Conservation (phyloP, 176 grass and related monocot genomes). For the Chloris gayana region DNA sequence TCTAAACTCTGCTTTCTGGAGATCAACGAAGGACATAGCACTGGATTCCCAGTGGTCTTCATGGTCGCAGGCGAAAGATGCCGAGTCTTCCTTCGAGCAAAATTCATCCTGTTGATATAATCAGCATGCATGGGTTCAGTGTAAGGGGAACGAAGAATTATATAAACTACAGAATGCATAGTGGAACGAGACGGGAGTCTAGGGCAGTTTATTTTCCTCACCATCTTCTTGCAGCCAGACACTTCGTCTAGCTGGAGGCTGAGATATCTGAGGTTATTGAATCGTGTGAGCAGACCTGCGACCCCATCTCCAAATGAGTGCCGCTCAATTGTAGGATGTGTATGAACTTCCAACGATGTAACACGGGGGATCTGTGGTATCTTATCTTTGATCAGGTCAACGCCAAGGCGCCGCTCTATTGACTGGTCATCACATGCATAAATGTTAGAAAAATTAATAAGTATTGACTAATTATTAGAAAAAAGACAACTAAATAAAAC, state of each 20-base stretch:
- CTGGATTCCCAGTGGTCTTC: neutral
- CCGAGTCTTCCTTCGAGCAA: neutral
- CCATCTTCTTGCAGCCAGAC: neutral
- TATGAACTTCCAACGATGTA: neutral
- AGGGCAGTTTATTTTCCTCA: neutral
- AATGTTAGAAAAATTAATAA: no score
- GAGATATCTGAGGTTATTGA: neutral
- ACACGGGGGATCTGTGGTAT: neutral
- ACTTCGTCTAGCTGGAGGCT: neutral
- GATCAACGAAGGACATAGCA: neutral
- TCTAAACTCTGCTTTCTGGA: neutral
- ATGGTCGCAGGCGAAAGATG: neutral
- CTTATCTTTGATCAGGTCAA: neutral
- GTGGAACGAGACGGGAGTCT: neutral
- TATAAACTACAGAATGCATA: neutral
- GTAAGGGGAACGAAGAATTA: neutral
- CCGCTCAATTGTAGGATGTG: neutral
- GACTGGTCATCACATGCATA: no score
- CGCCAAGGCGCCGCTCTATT: neutral
- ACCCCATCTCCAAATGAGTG: slow-evolving; percentile 16
- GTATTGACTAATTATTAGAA: no score
- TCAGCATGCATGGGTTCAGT: neutral
- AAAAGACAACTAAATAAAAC: no score
- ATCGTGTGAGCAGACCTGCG: neutral
- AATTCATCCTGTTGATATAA: neutral